These are phyloP conservation scores for Penicillium odoratum DNA, from an alignment of 495 filamentous ascomycete genomes.

Conservation along the genomic window DNA sequence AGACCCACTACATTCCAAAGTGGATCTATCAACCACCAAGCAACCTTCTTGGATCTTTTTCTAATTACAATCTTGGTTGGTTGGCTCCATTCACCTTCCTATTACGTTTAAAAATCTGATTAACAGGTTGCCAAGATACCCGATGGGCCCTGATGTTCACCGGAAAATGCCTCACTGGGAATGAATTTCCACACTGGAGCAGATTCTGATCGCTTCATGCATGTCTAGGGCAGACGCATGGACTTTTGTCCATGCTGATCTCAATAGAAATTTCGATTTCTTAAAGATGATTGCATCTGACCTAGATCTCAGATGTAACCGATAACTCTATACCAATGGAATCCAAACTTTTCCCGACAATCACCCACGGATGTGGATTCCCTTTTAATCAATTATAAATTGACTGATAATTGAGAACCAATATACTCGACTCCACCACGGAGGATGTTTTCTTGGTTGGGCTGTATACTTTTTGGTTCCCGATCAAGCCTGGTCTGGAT, in stretches of 20 bases:
- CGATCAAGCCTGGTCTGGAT: neutral
- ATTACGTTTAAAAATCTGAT: neutral
- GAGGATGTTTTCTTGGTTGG: neutral
- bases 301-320: neutral
- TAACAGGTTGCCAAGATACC: neutral
- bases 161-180: slow-evolving; percentile 7
- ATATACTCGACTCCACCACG: slow-evolving; percentile 1
- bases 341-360: neutral
- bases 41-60: neutral
- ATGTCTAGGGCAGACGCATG: neutral
- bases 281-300: neutral
- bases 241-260: neutral
- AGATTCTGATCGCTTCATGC: neutral
- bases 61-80: neutral
- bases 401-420: neutral
- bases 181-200: neutral
- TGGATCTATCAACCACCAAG: neutral
- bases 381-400: neutral
- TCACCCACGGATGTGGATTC: neutral
- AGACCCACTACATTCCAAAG: neutral
- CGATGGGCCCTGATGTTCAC: neutral
- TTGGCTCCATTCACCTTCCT: neutral
- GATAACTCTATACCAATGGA: neutral
- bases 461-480: slow-evolving; percentile 3
- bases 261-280: neutral